Evolutionary conservation across 805 yeast species (phyloP).

Genomic region (Candida argentea): DNA sequence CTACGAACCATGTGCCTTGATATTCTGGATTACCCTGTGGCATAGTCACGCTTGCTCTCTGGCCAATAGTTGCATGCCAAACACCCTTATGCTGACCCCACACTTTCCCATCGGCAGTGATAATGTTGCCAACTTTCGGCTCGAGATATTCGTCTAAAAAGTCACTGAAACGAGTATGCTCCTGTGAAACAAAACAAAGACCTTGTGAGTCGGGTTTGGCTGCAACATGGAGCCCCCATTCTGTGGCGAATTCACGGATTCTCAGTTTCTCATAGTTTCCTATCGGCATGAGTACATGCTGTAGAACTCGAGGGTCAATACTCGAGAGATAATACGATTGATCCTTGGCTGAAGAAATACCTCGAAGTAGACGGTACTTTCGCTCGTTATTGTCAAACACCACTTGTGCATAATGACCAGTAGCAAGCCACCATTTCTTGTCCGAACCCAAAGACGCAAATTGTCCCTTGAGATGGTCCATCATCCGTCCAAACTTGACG

Average conservation of each 20-base stretch:
- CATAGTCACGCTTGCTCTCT: conserved; percentile 66
- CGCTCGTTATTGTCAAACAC: conserved; percentile 21
- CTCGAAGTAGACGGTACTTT: conserved; percentile 43
- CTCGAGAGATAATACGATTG: conserved; percentile 86
- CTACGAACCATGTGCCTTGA: conserved; percentile 80
- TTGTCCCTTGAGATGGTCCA: conserved; percentile 36
- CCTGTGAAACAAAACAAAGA: conserved; percentile 75
- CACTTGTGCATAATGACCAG: conserved; percentile 72
- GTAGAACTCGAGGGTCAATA: conserved; percentile 36
- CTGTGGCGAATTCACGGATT: conserved; percentile 58
- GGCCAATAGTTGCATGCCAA: conserved; percentile 96
- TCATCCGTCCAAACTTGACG: conserved; percentile 79
- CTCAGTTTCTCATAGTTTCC: conserved; percentile 71
- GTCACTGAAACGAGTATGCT: conserved; percentile 50
- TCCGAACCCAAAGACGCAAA: conserved; percentile 15
- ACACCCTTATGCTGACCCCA: conserved; percentile 83
- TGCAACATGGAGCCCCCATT: conserved; percentile 47
- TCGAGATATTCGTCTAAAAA: conserved; percentile 69
- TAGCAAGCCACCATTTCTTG: conserved; percentile 71
- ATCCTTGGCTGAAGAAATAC: conserved; percentile 57
- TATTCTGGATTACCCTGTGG: conserved; percentile 79
- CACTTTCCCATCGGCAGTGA: conserved; percentile 61
- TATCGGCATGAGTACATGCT: conserved; percentile 61
- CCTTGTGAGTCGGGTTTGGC: conserved; percentile 92
- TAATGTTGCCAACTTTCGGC: conserved; percentile 67